Percentiles rank a stretch among this genome's conserved stretches.
phyloP scores from a whole-genome alignment of 768 basidiomycete genomes.

The Porphyrellus cyaneotinctus region DNA sequence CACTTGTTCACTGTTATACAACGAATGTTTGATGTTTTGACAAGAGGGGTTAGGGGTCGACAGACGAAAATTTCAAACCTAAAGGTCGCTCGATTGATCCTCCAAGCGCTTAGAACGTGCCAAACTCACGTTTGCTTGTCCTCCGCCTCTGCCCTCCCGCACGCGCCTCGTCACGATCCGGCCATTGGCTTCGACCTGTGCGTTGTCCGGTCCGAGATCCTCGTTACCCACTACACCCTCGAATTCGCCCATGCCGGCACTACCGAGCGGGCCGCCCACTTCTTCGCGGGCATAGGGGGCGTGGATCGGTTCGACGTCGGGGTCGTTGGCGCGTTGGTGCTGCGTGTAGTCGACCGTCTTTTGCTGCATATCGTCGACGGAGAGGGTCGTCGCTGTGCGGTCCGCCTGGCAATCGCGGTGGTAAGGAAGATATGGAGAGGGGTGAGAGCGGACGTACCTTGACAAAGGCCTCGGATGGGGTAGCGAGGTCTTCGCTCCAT shows the following conservation, averaged over 20 bases:
- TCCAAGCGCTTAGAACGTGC: neutral
- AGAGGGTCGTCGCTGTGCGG: constrained; percentile 8
- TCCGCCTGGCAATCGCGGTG: too few relatives aligned
- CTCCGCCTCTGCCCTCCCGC: constrained; percentile 7
- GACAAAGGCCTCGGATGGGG: constrained; percentile 58
- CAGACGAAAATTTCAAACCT: neutral
- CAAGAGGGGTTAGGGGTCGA: neutral
- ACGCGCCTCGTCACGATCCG: constrained; percentile 19
- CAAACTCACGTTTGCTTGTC: constrained; percentile 16
- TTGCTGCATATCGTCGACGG: constrained; percentile 15
- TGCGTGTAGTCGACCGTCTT: constrained; percentile 21
- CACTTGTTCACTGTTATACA: neutral
- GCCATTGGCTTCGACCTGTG: constrained; percentile 23
- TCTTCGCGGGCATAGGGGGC: constrained; percentile 29
- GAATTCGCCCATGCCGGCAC: constrained; percentile 29
- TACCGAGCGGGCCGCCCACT: constrained; percentile 25
- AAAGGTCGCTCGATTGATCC: neutral
- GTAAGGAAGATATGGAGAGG: neutral
- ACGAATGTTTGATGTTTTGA: neutral
- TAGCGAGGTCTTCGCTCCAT: constrained; percentile 68
- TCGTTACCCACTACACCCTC: constrained; percentile 28
- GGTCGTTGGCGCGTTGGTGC: constrained; percentile 7
- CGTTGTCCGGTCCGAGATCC: constrained; percentile 27
- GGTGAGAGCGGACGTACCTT: constrained; percentile 41
- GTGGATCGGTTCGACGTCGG: constrained; percentile 20